A percentile compares a stretch with the other conserved stretches of the same genome.
Conservation (phyloP, 179 eudicot species). For the Beta lomatogona region DNA sequence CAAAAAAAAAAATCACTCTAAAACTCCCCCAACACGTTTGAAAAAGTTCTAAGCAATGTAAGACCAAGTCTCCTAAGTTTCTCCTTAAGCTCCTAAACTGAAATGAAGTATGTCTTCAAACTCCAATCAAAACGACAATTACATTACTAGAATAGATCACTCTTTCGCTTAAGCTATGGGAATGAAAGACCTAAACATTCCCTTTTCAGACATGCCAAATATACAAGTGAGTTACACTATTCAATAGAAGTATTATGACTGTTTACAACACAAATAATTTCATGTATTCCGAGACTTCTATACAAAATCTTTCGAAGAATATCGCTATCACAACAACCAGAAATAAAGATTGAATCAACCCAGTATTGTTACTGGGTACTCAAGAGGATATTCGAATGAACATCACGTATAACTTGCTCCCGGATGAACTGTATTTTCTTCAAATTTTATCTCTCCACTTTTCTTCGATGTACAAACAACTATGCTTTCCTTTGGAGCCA, state of each 20-base stretch:
- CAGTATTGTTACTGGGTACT: neutral
- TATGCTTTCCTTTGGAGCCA: neutral
- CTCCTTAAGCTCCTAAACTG: no score
- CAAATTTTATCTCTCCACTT: neutral
- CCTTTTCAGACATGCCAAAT: conserved; percentile 7
- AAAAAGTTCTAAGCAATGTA: no score
- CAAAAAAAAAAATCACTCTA: no score
- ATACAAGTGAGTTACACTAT: conserved; percentile 7
- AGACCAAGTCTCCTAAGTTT: no score
- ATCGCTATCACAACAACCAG: neutral
- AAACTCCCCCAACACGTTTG: no score
- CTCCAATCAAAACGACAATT: no score
- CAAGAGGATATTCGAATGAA: neutral
- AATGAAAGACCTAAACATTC: neutral
- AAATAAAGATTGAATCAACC: conserved; percentile 4
- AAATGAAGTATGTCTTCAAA: no score
- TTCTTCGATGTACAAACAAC: conserved; percentile 24
- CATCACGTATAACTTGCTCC: conserved; percentile 9
- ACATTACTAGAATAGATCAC: no score
- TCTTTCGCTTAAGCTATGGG: neutral
- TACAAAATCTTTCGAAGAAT: conserved; percentile 27
- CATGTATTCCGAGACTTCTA: conserved; percentile 16
- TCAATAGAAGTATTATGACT: neutral
- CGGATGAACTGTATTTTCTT: neutral
- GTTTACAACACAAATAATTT: conserved; percentile 25